A percentile compares a stretch with the other conserved stretches of the same genome.
These are phyloP conservation scores for Aspergillus chevalieri DNA, from an alignment of 2,329 filamentous ascomycete genomes.

Conservation along the genomic window DNA sequence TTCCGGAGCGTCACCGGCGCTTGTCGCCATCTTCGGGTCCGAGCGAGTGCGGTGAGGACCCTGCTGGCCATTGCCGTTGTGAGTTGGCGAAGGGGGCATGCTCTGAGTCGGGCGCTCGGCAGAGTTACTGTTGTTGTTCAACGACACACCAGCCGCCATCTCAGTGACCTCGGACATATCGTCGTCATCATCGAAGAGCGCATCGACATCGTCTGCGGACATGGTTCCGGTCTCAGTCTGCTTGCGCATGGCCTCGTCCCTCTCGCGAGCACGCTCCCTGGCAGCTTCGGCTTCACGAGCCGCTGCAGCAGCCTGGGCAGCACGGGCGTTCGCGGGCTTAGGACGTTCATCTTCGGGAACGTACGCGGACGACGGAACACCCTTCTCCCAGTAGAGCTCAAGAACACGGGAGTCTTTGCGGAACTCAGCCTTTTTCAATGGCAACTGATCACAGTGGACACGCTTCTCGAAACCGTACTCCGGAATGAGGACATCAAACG, in stretches of 20 bases:
- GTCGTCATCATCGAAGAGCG: conserved; percentile 91
- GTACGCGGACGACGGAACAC: conserved; percentile 90
- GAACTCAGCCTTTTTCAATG: conserved; percentile 97
- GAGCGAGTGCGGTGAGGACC: conserved; percentile 82
- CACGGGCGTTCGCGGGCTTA: conserved; percentile 70
- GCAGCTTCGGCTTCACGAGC: conserved; percentile 76
- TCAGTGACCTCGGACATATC: conserved; percentile 85
- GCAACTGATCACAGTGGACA: conserved; percentile 96
- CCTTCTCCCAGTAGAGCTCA: conserved; percentile 99
- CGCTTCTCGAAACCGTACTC: conserved; percentile 99
- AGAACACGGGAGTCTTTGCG: conserved; percentile 91
- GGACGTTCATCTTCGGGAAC: conserved; percentile 95
- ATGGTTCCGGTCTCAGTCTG: conserved; percentile 93
- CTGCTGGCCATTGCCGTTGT: conserved; percentile 61
- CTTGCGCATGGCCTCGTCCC: conserved; percentile 84
- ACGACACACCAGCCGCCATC: conserved; percentile 81
- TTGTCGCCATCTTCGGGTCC: conserved; percentile 79
- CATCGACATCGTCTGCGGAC: conserved; percentile 85
- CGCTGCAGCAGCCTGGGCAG: conserved; percentile 68
- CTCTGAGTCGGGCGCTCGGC: conserved; percentile 88
- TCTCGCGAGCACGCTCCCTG: conserved; percentile 73
- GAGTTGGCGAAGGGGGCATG: conserved; percentile 83
- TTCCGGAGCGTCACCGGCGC: conserved; percentile 63
- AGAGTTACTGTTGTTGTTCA: conserved; percentile 49
- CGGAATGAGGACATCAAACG: conserved; percentile 95